Conservation (phyloP, 768 basidiomycete genomes). For the Kwoniella dendrophila region DNA sequence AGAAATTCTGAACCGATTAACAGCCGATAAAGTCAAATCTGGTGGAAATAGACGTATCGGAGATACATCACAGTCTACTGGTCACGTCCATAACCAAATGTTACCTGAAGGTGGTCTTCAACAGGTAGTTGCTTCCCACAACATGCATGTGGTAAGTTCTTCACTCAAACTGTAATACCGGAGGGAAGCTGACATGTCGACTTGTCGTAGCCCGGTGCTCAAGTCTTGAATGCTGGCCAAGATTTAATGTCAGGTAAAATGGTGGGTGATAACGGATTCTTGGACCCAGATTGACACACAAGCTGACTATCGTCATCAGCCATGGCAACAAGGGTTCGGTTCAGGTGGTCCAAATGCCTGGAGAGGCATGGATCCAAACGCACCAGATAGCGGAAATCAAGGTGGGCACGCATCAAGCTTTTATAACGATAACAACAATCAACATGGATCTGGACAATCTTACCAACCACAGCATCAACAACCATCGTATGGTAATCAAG, state of each 20-base stretch:
- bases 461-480: constrained; percentile 15
- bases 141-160: constrained; percentile 51
- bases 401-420: constrained; percentile 15
- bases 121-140: constrained; percentile 49
- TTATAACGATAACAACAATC: constrained; percentile 6
- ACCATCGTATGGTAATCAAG: constrained; percentile 3
- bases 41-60: constrained; percentile 52
- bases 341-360: constrained; percentile 51
- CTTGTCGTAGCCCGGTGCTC: constrained; percentile 47
- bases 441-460: background rate
- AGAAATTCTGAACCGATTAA: constrained; percentile 50
- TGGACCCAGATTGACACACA: background rate
- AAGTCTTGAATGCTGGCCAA: constrained; percentile 53
- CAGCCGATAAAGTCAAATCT: constrained; percentile 42
- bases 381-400: background rate
- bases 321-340: constrained; percentile 55
- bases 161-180: background rate
- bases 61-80: constrained; percentile 33
- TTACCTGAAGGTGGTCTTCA: constrained; percentile 52
- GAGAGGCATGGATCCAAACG: constrained; percentile 46
- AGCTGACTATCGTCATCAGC: constrained; percentile 27
- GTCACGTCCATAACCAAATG: constrained; percentile 48
- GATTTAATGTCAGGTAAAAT: constrained; percentile 51
- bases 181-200: constrained; percentile 6
- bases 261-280: constrained; percentile 24